These are phyloP conservation scores for Leccinum huronense DNA, from an alignment of 1,284 basidiomycete species.

Conservation along the genomic window DNA sequence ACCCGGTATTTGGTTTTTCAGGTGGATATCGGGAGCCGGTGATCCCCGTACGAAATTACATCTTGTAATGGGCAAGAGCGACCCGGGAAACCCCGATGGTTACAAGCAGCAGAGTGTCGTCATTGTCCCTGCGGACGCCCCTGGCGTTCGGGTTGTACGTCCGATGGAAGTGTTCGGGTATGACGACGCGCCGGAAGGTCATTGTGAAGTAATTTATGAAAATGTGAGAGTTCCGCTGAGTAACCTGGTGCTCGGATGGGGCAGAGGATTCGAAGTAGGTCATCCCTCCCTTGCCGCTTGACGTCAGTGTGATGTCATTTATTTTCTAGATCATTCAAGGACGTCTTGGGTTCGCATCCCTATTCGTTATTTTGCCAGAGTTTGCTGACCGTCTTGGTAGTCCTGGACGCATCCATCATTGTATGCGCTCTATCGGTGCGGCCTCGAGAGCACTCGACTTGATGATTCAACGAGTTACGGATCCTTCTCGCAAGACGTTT, in stretches of 20 bases:
- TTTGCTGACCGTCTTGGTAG: constrained; percentile 38
- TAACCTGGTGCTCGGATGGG: constrained; percentile 91
- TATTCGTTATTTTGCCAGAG: not conserved
- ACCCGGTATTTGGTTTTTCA: constrained; percentile 29
- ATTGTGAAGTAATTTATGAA: constrained; percentile 93
- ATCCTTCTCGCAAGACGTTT: constrained; percentile 88
- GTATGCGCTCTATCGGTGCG: constrained; percentile 94
- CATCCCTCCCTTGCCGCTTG: not conserved
- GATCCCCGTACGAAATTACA: constrained; percentile 90
- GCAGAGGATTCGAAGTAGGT: constrained; percentile 82
- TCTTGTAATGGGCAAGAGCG: constrained; percentile 92
- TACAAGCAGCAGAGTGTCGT: constrained; percentile 93
- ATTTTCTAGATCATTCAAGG: constrained; percentile 86
- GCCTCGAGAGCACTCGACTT: constrained; percentile 86
- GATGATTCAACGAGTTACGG: constrained; percentile 90
- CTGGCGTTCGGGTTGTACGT: constrained; percentile 87
- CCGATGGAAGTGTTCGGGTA: constrained; percentile 94
- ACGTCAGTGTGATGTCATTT: not conserved
- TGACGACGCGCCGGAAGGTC: constrained; percentile 94
- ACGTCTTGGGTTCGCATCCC: constrained; percentile 73
- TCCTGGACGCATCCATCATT: constrained; percentile 96
- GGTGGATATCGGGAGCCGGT: constrained; percentile 97
- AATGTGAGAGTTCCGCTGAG: constrained; percentile 85
- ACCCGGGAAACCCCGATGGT: constrained; percentile 66
- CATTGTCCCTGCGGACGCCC: constrained; percentile 83